Evolutionary conservation across 805 yeast genomes (phyloP).

Genomic region (Cyberlindnera samutprakarnensis): DNA sequence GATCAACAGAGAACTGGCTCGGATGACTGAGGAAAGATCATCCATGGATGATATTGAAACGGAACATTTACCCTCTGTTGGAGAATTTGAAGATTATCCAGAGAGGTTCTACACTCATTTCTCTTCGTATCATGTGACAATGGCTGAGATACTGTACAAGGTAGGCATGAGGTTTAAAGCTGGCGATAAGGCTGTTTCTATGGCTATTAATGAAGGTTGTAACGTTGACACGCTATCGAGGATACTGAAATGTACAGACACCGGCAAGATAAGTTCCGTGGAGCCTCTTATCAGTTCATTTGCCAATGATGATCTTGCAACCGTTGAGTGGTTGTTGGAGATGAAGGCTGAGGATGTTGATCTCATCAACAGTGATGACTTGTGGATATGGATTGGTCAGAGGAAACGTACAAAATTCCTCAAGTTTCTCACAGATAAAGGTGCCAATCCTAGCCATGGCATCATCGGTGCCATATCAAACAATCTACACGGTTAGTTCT

Average conservation of each 20-base stretch:
- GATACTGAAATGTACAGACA: constrained; percentile 8
- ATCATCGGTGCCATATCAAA: no score
- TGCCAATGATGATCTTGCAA: constrained; percentile 2
- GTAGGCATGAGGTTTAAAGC: constrained; percentile 8
- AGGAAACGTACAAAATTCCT: constrained; percentile 5
- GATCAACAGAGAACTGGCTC: constrained; percentile 10
- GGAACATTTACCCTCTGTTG: constrained; percentile 5
- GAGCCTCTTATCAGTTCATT: constrained; percentile 15
- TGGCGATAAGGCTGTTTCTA: constrained; percentile 3
- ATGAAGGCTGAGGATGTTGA: constrained; percentile 2
- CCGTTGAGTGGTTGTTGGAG: constrained; percentile 15
- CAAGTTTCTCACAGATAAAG: constrained; percentile 12
- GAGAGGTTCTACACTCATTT: constrained; percentile 9
- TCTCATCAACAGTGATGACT: constrained; percentile 10
- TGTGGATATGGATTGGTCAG: constrained; percentile 14
- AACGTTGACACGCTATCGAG: background rate
- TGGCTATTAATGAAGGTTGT: constrained; percentile 5
- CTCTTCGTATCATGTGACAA: background rate
- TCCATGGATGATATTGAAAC: constrained; percentile 8
- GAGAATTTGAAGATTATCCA: constrained; percentile 8
- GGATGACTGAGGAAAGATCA: constrained; percentile 15
- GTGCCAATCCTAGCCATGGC: constrained; percentile 18
- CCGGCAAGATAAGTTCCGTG: constrained; percentile 1
- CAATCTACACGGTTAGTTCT: no score
- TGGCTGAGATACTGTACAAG: constrained; percentile 5